These are phyloP conservation scores for Dunaliella primolecta DNA, from an alignment of 139 green algal genomes.

Conservation along the genomic window DNA sequence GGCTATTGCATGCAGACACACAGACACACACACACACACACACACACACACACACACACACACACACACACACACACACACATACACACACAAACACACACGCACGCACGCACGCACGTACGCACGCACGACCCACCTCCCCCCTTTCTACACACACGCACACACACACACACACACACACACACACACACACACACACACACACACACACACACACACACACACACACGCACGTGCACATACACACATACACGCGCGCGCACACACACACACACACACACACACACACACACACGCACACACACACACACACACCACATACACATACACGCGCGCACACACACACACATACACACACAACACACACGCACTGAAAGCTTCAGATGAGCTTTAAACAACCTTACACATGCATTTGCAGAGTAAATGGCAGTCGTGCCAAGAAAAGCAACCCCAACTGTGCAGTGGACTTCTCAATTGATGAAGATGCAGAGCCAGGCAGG, in stretches of 20 bases:
- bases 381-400: too few relatives aligned
- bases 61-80: not conserved
- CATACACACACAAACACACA: not conserved
- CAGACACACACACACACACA: not conserved
- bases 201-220: not conserved
- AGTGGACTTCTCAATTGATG: conserved; percentile 45
- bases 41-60: not conserved
- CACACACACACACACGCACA: too few relatives aligned
- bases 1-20: not conserved
- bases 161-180: not conserved
- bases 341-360: not conserved
- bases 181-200: not conserved
- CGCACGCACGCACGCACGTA: not conserved
- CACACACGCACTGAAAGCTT: not conserved
- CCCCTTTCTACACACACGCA: not conserved
- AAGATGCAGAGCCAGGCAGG: conserved; percentile 6
- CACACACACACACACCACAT: not conserved
- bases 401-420: not conserved
- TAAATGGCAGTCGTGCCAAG: conserved; percentile 33
- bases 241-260: not conserved
- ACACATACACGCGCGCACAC: not conserved
- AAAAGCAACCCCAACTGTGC: conserved; percentile 46
- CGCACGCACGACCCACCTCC: not conserved
- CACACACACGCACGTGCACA: not conserved
- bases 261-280: too few relatives aligned